Conservation (phyloP, 345 rosid genomes). For the Cardamine occulta region DNA sequence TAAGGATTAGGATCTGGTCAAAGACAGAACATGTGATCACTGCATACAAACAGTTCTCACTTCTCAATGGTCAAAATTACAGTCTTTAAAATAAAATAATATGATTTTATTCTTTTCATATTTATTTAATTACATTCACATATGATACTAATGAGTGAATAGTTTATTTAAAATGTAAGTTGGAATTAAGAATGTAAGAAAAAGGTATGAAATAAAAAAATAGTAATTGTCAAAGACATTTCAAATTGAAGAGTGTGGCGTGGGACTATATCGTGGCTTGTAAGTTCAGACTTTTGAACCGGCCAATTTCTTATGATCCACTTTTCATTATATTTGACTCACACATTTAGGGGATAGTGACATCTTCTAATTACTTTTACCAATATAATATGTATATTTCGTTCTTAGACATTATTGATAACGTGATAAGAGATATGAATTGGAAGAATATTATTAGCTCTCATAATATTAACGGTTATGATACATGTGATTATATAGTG, state of each 20-base stretch:
- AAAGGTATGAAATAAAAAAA: not conserved
- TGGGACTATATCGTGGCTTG: slow-evolving; percentile 44
- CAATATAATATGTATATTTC: not conserved
- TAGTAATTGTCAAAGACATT: slow-evolving; percentile 35
- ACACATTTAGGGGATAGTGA: slow-evolving; percentile 23
- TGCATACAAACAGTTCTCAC: slow-evolving; percentile 35
- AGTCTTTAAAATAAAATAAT: not conserved
- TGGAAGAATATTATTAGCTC: too few relatives aligned
- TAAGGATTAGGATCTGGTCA: slow-evolving; percentile 35
- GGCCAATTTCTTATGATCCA: slow-evolving; percentile 34
- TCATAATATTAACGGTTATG: too few relatives aligned
- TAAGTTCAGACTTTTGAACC: slow-evolving; percentile 42
- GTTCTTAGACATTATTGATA: not conserved
- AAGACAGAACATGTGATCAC: slow-evolving; percentile 37
- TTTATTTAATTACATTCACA: slow-evolving; percentile 23
- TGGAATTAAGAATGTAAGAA: not conserved
- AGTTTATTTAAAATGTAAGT: slow-evolving; percentile 1
- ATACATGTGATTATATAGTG: too few relatives aligned
- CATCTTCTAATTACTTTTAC: slow-evolving; percentile 33
- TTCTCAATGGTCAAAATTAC: slow-evolving; percentile 6
- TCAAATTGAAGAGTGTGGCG: slow-evolving; percentile 38
- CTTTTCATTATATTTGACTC: slow-evolving; percentile 32
- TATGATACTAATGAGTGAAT: slow-evolving; percentile 3
- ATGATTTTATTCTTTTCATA: not conserved
- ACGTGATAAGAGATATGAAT: too few relatives aligned